These are phyloP conservation scores for Periconia digitata DNA, from an alignment of 2,329 filamentous ascomycete genomes.

Conservation along the genomic window DNA sequence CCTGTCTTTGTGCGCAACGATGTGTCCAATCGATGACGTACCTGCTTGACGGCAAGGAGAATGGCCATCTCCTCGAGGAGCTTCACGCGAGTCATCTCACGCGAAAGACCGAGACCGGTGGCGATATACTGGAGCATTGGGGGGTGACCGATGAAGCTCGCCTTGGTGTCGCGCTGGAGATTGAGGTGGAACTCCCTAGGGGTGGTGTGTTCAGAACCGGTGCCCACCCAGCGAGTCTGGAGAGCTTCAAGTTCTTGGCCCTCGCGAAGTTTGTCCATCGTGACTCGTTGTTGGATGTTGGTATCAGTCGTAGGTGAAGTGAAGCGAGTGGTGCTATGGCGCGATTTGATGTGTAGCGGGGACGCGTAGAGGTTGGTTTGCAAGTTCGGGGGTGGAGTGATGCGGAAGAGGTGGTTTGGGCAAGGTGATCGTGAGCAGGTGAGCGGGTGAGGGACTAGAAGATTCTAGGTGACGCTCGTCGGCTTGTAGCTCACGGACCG, in stretches of 20 bases:
- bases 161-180: constrained; percentile 86
- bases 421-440: too few relatives aligned
- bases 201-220: constrained; percentile 93
- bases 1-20: background rate
- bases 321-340: too few relatives aligned
- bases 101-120: constrained; percentile 80
- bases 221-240: constrained; percentile 90
- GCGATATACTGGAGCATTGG: constrained; percentile 82
- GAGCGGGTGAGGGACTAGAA: too few relatives aligned
- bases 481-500: too few relatives aligned
- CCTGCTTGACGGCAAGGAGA: constrained; percentile 53
- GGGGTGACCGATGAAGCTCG: constrained; percentile 83
- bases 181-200: constrained; percentile 96
- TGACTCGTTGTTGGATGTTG: constrained; percentile 63
- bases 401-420: too few relatives aligned
- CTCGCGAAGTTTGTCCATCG: constrained; percentile 75
- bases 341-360: too few relatives aligned
- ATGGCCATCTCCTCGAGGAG: constrained; percentile 73
- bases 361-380: too few relatives aligned
- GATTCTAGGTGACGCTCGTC: too few relatives aligned
- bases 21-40: background rate
- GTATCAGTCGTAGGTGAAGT: too few relatives aligned
- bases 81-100: constrained; percentile 73
- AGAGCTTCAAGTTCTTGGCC: constrained; percentile 92
- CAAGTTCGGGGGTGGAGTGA: too few relatives aligned